phyloP scores from a whole-genome alignment of 345 rosid species.

The Corchorus capsularis region DNA sequence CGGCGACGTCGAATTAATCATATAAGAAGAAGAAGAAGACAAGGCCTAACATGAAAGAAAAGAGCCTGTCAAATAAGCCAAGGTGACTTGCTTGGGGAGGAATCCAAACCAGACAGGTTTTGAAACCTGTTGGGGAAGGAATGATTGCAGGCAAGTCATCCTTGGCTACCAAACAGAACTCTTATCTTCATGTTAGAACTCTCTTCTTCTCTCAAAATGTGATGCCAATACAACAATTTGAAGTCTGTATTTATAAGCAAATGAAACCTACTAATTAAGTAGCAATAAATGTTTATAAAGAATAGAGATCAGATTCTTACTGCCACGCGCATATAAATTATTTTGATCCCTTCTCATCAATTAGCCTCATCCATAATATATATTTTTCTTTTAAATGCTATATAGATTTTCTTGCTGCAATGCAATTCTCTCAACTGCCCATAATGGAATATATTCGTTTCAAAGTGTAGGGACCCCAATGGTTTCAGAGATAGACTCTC shows the following conservation, averaged over 20 bases:
- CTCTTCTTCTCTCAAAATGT: slow-evolving; percentile 29
- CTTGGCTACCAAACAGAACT: slow-evolving; percentile 53
- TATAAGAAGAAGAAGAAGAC: slow-evolving; percentile 4
- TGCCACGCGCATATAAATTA: background rate
- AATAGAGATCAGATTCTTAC: slow-evolving; percentile 2
- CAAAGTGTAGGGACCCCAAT: slow-evolving; percentile 19
- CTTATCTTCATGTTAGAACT: slow-evolving; percentile 44
- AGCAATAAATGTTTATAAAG: background rate
- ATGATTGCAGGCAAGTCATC: slow-evolving; percentile 56
- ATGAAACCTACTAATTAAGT: background rate
- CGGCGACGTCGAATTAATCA: too few relatives aligned
- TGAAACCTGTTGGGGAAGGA: background rate
- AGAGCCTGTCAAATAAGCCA: slow-evolving; percentile 25
- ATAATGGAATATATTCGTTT: slow-evolving; percentile 23
- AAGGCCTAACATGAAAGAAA: slow-evolving; percentile 27
- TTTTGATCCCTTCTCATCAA: background rate
- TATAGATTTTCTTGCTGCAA: background rate
- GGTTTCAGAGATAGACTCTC: background rate
- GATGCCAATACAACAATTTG: slow-evolving; percentile 1
- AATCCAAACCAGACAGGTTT: slow-evolving; percentile 6
- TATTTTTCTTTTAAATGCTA: background rate
- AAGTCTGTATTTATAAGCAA: slow-evolving; percentile 22
- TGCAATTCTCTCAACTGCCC: slow-evolving; percentile 14
- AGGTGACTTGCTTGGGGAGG: slow-evolving; percentile 25
- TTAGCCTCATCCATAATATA: background rate